These are phyloP conservation scores for Conticribra guillardii DNA, from an alignment of 108 stramenopile species.

Conservation along the genomic window DNA sequence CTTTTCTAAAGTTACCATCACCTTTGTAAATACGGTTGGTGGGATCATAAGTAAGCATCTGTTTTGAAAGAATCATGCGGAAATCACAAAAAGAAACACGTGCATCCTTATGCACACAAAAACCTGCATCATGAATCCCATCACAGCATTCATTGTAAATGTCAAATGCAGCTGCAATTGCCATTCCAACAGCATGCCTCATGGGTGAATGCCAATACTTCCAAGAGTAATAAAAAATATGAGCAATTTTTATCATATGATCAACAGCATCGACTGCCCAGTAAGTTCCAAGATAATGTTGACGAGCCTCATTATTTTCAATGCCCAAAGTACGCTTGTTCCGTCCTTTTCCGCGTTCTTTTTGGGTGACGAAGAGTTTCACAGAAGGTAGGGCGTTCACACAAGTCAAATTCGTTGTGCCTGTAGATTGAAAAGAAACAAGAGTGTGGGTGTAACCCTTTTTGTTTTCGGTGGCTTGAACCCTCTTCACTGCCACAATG, in stretches of 20 bases:
- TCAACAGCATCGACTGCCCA: constrained; percentile 8
- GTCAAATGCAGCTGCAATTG: constrained; percentile 6
- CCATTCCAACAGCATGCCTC: constrained; percentile 10
- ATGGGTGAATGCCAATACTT: constrained; percentile 26
- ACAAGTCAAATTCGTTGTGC: constrained; percentile 4
- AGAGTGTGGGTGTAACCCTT: constrained; percentile 10
- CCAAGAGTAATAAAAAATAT: constrained; percentile 5
- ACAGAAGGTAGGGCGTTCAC: constrained; percentile 3
- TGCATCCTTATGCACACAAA: too few relatives aligned
- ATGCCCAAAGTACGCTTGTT: constrained; percentile 23
- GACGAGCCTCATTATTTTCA: constrained; percentile 12
- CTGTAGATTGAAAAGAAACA: constrained; percentile 24
- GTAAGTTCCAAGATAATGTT: constrained; percentile 13
- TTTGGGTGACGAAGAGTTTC: background rate
- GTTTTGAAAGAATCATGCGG: too few relatives aligned
- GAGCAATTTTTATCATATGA: constrained; percentile 2
- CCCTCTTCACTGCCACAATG: constrained; percentile 14
- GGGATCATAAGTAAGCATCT: too few relatives aligned
- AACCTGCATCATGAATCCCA: constrained; percentile 9
- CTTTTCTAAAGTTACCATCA: too few relatives aligned
- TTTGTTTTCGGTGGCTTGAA: background rate
- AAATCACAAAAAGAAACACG: too few relatives aligned
- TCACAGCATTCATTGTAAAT: constrained; percentile 18
- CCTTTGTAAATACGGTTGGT: too few relatives aligned
- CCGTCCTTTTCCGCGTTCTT: background rate